Evolutionary conservation across 805 yeast genomes (phyloP), one percentile per base, ranked within the genome.

Genomic region (Nakazawaea wickerhamii): DNA sequence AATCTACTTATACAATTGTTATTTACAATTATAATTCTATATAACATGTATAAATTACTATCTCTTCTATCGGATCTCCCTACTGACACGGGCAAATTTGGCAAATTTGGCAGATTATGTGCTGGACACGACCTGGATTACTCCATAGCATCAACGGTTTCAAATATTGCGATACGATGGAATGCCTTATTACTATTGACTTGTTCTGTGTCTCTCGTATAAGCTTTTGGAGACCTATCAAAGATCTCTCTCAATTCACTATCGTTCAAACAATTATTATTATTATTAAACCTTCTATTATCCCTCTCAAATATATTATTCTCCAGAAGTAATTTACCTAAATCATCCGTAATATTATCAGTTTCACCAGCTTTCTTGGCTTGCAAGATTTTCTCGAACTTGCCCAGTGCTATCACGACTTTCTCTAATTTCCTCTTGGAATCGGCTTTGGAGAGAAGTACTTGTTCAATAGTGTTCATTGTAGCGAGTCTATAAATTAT

Each of bases 391-490:
- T 67, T 67, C 47, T 71, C 73, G 53, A 77, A 78, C 28, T 68
- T 63, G 3, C 89, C 89, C 65, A 75, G 57, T 51, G 80, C 82
- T 43, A 83, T 83, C 19, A 88, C 87, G 53, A 86, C 59, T 54
- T 77, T 79, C 51, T 88, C 96, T 45, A 90, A 68, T 45, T 76
- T 77, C 46, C 95, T 71, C 61, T 93, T 93, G 19, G 83, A 73
- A 31, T 82, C 84, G 2, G 96, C 95, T 48, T 79, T 79, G 22
- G 84, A 77, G 25, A 93, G 70, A 36, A 93, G 67, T 13, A 86
- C 71, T 55, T 89, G 93, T 61, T 91, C 99, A 22, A 90, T 75
- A 1, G 96, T 86, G 50, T 84, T 79, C 30, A 77, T 74, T 8
- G 86, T 73, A 14, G 89, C 81, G 19, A 93, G 70, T 47, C 98